Evolutionary conservation across 1,139 yeast species (phyloP).

Genomic region (Yamadazyma epiphylla): DNA sequence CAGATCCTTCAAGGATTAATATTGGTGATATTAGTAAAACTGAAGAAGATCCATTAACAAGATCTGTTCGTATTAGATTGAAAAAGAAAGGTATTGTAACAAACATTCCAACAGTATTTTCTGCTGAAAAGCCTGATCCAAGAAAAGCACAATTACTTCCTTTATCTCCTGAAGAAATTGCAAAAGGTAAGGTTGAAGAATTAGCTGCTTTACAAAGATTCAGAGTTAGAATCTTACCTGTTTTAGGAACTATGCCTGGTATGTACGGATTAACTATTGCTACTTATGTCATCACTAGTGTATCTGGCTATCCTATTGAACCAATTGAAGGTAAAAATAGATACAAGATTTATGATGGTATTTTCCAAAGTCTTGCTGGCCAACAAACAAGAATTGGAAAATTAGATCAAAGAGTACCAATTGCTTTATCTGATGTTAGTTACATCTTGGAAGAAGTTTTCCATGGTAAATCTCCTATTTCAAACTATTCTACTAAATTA

Average conservation of each 20-base stretch:
- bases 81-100: slow-evolving; percentile 70
- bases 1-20: slow-evolving; percentile 46
- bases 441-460: slow-evolving; percentile 90
- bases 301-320: slow-evolving; percentile 85
- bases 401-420: slow-evolving; percentile 66
- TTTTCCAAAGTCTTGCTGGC: slow-evolving; percentile 79
- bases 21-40: slow-evolving; percentile 49
- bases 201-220: slow-evolving; percentile 83
- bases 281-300: slow-evolving; percentile 71
- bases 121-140: slow-evolving; percentile 95
- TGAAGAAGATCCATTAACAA: slow-evolving; percentile 91
- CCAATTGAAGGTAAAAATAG: slow-evolving; percentile 92
- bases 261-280: slow-evolving; percentile 91
- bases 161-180: slow-evolving; percentile 71
- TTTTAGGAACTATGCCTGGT: slow-evolving; percentile 94
- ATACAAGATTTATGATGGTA: slow-evolving; percentile 75
- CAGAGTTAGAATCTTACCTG: slow-evolving; percentile 91
- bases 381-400: slow-evolving; percentile 78
- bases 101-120: slow-evolving; percentile 85
- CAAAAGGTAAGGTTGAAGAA: slow-evolving; percentile 82
- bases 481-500: slow-evolving; percentile 78
- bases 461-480: slow-evolving; percentile 85
- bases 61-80: slow-evolving; percentile 78
- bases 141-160: slow-evolving; percentile 86
- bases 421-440: slow-evolving; percentile 68